These are phyloP conservation scores for Aspergillus hortae DNA, from an alignment of 2,329 filamentous ascomycete species.

Conservation along the genomic window DNA sequence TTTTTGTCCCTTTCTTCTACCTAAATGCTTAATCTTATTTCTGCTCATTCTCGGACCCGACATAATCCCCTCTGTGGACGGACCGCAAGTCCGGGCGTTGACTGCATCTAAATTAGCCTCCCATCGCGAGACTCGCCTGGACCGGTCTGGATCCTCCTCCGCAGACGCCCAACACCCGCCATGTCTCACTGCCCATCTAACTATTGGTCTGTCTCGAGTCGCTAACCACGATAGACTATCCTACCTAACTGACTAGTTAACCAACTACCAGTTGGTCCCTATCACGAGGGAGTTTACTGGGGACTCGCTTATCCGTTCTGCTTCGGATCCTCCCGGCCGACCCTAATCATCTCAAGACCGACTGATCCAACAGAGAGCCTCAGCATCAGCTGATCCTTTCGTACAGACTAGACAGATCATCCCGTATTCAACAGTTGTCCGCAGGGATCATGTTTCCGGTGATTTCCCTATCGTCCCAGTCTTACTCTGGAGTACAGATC, in stretches of 20 bases:
- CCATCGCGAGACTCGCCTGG: conserved; percentile 5
- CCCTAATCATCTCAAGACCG: background rate
- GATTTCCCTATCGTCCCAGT: no score
- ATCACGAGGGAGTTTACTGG: no score
- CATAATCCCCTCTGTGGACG: background rate
- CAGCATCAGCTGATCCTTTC: background rate
- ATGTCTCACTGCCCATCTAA: background rate
- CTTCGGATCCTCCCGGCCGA: conserved; percentile 1
- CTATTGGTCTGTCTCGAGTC: background rate
- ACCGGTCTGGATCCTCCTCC: conserved; percentile 7
- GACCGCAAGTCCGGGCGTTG: background rate
- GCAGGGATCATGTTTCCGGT: no score
- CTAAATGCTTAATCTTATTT: no score
- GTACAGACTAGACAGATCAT: no score
- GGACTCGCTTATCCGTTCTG: background rate
- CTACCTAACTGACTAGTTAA: no score
- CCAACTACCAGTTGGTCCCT: no score
- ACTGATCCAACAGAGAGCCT: background rate
- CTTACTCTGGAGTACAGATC: no score
- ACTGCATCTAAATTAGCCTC: background rate
- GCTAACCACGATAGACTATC: no score
- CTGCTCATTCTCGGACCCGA: no score
- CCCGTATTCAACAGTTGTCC: no score
- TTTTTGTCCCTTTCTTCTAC: no score
- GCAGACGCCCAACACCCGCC: background rate